A percentile compares a stretch with the other conserved stretches of the same genome.
Evolutionary conservation across 805 yeast species (phyloP).

Genomic region (Starmerella potacharoeniae): DNA sequence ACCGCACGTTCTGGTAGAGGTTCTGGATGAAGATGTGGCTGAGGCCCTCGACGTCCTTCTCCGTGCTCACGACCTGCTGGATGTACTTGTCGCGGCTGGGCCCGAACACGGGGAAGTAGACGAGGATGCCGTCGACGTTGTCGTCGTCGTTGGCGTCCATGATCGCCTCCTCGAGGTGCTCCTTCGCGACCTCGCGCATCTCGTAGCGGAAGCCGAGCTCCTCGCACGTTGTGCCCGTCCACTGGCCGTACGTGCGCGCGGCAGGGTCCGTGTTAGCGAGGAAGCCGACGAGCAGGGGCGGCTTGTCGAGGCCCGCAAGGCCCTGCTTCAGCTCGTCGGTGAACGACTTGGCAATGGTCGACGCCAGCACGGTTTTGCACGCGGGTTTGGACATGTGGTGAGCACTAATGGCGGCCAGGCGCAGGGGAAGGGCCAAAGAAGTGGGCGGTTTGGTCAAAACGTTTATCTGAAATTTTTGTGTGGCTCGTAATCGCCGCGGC

Average conservation of each 20-base stretch:
- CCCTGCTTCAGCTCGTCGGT: conserved; percentile 56
- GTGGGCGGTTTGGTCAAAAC: neutral
- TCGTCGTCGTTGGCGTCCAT: conserved; percentile 72
- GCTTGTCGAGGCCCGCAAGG: conserved; percentile 40
- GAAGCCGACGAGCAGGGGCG: conserved; percentile 79
- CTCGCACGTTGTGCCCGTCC: conserved; percentile 88
- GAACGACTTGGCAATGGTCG: conserved; percentile 73
- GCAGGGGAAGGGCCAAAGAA: too few relatives aligned
- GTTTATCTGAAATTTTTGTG: neutral
- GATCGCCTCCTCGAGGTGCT: conserved; percentile 72
- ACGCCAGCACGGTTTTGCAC: conserved; percentile 61
- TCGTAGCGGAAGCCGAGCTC: conserved; percentile 80
- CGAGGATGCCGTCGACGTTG: conserved; percentile 81
- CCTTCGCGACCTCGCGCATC: conserved; percentile 60
- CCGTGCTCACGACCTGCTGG: conserved; percentile 83
- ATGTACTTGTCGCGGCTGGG: conserved; percentile 89
- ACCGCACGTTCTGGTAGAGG: conserved; percentile 87
- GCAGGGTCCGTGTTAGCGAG: conserved; percentile 92
- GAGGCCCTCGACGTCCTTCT: conserved; percentile 93
- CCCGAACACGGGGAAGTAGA: conserved; percentile 95
- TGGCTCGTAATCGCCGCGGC: neutral
- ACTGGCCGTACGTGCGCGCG: conserved; percentile 85
- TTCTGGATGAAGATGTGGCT: conserved; percentile 85
- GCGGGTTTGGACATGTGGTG: conserved; percentile 16
- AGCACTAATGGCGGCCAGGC: neutral